Conservation (phyloP, 805 yeast genomes). For the Metschnikowia bowlesiae region DNA sequence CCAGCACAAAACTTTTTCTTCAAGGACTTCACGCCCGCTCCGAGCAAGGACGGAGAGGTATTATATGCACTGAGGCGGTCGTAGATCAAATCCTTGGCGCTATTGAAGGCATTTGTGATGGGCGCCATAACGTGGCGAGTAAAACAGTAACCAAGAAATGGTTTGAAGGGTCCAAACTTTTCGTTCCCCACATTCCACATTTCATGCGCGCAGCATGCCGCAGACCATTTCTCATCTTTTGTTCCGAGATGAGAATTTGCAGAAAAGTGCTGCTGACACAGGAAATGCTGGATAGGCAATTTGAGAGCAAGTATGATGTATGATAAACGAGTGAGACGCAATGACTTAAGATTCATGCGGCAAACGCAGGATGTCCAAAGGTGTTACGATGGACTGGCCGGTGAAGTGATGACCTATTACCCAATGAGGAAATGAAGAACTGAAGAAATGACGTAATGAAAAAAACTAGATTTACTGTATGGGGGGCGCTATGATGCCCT, state of each 20-base stretch:
- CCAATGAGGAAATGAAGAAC: no score
- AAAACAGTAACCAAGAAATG: not conserved
- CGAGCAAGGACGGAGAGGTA: slow-evolving; percentile 22
- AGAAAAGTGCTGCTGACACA: not conserved
- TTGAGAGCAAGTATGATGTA: not conserved
- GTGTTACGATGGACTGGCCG: no score
- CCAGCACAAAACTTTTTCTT: slow-evolving; percentile 19
- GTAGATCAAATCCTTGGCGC: slow-evolving; percentile 1
- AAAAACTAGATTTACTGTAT: no score
- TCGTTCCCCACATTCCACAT: slow-evolving; percentile 1
- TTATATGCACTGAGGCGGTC: slow-evolving; percentile 31
- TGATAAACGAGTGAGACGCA: no score
- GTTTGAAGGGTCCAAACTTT: not conserved
- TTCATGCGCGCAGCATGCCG: slow-evolving; percentile 1
- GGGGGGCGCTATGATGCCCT: no score
- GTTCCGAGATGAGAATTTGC: not conserved
- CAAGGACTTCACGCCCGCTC: slow-evolving; percentile 26
- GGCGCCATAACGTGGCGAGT: slow-evolving; percentile 2
- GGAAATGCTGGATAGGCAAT: not conserved
- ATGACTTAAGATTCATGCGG: no score
- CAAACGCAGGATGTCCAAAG: no score
- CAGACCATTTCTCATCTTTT: not conserved
- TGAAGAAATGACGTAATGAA: no score
- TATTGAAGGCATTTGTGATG: slow-evolving; percentile 1
- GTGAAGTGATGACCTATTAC: no score